Percentiles rank a stretch among this genome's conserved stretches.
Conservation (phyloP, 768 basidiomycete species). For the Ramaria sp. region DNA sequence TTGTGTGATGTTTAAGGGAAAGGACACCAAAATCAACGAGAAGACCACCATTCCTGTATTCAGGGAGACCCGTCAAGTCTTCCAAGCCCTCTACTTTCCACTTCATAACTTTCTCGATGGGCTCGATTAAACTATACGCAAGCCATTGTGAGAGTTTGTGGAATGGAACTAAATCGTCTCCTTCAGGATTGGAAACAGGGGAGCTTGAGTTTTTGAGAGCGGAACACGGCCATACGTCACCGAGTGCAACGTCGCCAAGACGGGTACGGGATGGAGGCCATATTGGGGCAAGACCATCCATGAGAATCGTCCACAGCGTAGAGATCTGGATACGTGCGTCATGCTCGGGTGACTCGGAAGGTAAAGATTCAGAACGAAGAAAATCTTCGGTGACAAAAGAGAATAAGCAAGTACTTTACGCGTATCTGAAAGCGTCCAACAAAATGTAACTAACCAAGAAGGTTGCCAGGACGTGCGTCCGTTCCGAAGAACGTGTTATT, state of each 20-base stretch:
- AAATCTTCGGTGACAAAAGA: slow-evolving; percentile 38
- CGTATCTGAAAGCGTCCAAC: neutral
- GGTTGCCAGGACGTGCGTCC: slow-evolving; percentile 69
- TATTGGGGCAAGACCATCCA: slow-evolving; percentile 74
- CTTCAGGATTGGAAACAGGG: slow-evolving; percentile 26
- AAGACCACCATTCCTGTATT: slow-evolving; percentile 95
- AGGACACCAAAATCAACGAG: slow-evolving; percentile 78
- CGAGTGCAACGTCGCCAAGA: slow-evolving; percentile 61
- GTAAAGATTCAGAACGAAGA: slow-evolving; percentile 42
- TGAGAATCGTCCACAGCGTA: slow-evolving; percentile 71
- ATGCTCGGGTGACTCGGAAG: slow-evolving; percentile 22
- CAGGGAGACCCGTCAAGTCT: slow-evolving; percentile 86
- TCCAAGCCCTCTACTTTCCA: slow-evolving; percentile 80
- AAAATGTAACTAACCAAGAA: slow-evolving; percentile 46
- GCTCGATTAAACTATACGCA: slow-evolving; percentile 80
- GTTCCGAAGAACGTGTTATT: slow-evolving; percentile 62
- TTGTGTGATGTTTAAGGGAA: slow-evolving; percentile 43
- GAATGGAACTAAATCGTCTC: slow-evolving; percentile 78
- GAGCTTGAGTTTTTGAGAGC: slow-evolving; percentile 23
- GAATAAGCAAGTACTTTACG: neutral
- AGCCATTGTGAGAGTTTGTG: slow-evolving; percentile 96
- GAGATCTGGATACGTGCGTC: slow-evolving; percentile 53
- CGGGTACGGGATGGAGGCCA: slow-evolving; percentile 74
- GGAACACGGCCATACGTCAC: slow-evolving; percentile 89
- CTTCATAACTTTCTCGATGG: slow-evolving; percentile 61